Conservation (phyloP, 192 early-diverging fungal genomes). For the Coemansia erecta region DNA sequence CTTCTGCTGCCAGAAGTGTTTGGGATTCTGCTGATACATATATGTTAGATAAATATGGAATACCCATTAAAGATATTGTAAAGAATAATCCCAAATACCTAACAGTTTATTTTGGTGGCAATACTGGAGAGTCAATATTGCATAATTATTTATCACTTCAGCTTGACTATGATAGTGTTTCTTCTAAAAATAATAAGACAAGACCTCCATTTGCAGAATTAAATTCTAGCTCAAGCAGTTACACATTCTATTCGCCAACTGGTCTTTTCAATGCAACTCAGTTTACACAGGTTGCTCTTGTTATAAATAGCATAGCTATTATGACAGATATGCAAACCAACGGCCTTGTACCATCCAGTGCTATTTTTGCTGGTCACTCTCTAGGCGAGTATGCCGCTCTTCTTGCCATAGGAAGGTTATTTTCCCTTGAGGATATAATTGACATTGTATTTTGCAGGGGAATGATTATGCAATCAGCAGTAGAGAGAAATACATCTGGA, state of each 20-base stretch:
- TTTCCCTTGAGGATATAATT: conserved; percentile 52
- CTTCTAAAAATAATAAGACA: no score
- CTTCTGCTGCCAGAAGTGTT: conserved; percentile 72
- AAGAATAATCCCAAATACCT: conserved; percentile 68
- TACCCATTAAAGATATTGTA: conserved; percentile 90
- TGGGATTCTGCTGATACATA: conserved; percentile 91
- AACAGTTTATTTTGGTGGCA: conserved; percentile 77
- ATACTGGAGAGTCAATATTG: conserved; percentile 76
- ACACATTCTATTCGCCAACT: conserved; percentile 76
- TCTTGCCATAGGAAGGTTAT: conserved; percentile 73
- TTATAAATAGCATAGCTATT: conserved; percentile 65
- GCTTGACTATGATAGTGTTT: conserved; percentile 57
- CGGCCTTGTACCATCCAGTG: conserved; percentile 72
- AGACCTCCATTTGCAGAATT: conserved; percentile 80
- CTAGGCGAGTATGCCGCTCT: conserved; percentile 91
- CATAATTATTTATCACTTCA: conserved; percentile 64
- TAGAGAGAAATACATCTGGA: conserved; percentile 72
- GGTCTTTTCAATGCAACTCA: conserved; percentile 91
- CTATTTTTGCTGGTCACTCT: conserved; percentile 27
- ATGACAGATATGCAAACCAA: conserved; percentile 88
- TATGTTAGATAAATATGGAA: conserved; percentile 76
- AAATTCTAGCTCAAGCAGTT: conserved; percentile 64
- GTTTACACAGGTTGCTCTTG: conserved; percentile 72
- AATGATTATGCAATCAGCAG: conserved; percentile 48
- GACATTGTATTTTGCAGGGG: no score